phyloP scores from a whole-genome alignment of 1,284 basidiomycete species.

The Tetrapyrgos nigripes region DNA sequence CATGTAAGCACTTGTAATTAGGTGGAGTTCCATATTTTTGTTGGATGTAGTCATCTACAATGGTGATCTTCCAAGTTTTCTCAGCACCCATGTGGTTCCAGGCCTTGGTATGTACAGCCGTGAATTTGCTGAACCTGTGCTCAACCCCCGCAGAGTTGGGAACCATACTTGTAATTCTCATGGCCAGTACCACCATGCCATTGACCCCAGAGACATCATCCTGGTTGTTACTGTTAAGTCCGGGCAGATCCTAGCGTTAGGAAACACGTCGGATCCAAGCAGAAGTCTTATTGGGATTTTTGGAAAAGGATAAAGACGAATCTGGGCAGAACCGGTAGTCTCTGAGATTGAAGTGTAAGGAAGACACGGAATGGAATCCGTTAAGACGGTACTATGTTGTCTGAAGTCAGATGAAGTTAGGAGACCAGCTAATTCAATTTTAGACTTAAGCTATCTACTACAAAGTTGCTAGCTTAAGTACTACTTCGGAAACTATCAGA shows the following conservation, averaged over 20 bases:
- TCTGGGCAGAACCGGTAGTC: too few relatives aligned
- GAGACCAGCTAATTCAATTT: too few relatives aligned
- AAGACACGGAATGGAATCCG: too few relatives aligned
- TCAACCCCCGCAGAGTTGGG: constrained; percentile 28
- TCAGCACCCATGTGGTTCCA: constrained; percentile 18
- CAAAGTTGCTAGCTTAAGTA: too few relatives aligned
- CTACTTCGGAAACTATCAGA: too few relatives aligned
- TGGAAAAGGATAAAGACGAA: too few relatives aligned
- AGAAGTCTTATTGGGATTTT: too few relatives aligned
- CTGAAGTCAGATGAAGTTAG: too few relatives aligned
- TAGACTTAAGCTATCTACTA: too few relatives aligned
- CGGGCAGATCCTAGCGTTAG: constrained; percentile 1
- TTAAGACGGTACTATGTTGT: too few relatives aligned
- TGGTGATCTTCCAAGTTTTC: constrained; percentile 16
- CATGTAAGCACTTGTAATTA: not conserved
- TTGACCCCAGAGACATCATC: not conserved
- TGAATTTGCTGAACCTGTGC: constrained; percentile 25
- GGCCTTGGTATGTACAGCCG: constrained; percentile 23
- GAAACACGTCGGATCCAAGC: too few relatives aligned
- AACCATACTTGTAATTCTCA: constrained; percentile 22
- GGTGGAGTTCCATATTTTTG: not conserved
- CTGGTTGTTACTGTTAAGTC: not conserved
- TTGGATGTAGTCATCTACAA: not conserved
- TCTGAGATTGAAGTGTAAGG: too few relatives aligned
- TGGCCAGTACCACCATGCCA: constrained; percentile 22